Base-by-base conservation (phyloP, 257 asterid species). In the Hygrophila difformis region DNA sequence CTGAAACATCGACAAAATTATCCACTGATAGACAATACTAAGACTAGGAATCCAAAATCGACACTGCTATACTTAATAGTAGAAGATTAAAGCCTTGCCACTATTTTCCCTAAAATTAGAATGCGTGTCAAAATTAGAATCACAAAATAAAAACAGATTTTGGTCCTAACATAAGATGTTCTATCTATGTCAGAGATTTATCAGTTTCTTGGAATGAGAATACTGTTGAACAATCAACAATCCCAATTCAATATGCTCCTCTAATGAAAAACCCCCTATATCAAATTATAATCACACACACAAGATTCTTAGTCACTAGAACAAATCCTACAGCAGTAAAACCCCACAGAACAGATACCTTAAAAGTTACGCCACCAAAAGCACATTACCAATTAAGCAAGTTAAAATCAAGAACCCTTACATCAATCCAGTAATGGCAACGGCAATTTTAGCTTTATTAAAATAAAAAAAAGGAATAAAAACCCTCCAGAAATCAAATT, bases 1-100 rank as follows among this genome's bases (percentile, higher is more conserved):
- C 81, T 77, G 66, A 29, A 59, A 33, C 12, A 33, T 26, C 37
- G 12, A 33, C 10, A 33, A 33, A 5, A 10, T n/a, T n/a, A n/a
- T n/a, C n/a, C n/a, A n/a, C n/a, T n/a, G n/a, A n/a, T n/a, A n/a
- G n/a, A n/a, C 29, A 24, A 24, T 24, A 24, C 5, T 7, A 24
- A 24, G 29, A 52, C 14, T 44, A 10, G 18, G 12, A 9, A 42
- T 21, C 51, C 46, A 18, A n/a, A 12, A 59, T 42, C 23, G 17
- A 20, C 15, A n/a, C n/a, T n/a, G n/a, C n/a, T n/a, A n/a, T n/a
- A n/a, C n/a, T n/a, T n/a, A n/a, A n/a, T n/a, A n/a, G n/a, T n/a
- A n/a, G n/a, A n/a, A n/a, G n/a, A n/a, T n/a, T n/a, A n/a, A n/a
- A n/a, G n/a, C n/a, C n/a, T n/a, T n/a, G n/a, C n/a, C n/a, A n/a